Evolutionary conservation across 2,329 filamentous ascomycete species (phyloP).

Genomic region (Rasamsonia emersonii): DNA sequence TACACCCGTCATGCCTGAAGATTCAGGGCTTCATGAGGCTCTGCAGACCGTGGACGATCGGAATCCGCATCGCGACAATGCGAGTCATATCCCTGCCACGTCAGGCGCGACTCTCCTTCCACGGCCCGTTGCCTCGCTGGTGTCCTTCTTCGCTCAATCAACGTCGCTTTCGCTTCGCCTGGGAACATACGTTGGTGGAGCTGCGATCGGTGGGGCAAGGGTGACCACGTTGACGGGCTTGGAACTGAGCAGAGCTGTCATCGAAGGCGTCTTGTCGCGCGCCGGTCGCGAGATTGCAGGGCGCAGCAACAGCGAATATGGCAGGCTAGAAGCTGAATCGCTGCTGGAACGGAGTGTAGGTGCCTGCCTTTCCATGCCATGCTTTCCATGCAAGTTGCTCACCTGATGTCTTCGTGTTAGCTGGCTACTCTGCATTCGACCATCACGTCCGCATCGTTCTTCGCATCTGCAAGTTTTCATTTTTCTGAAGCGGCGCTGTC

Average conservation of each 20-base stretch:
- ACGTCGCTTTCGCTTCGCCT: conserved; percentile 37
- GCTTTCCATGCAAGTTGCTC: conserved; percentile 1
- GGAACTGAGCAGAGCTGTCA: conserved; percentile 35
- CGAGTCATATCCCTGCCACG: conserved; percentile 18
- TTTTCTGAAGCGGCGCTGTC: conserved; percentile 36
- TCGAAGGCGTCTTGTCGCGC: conserved; percentile 36
- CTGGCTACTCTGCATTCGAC: conserved; percentile 35
- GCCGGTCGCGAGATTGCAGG: conserved; percentile 37
- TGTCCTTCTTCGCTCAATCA: conserved; percentile 37
- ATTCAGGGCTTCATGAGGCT: neutral
- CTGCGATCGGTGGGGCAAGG: conserved; percentile 36
- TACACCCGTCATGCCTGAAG: conserved; percentile 4
- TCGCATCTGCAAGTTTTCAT: conserved; percentile 39
- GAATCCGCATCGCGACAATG: conserved; percentile 2
- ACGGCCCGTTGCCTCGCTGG: conserved; percentile 33
- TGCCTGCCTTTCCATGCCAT: conserved; percentile 2
- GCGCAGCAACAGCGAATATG: conserved; percentile 40
- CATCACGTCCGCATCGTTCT: conserved; percentile 39
- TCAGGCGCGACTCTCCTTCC: conserved; percentile 34
- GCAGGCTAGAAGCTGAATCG: conserved; percentile 34
- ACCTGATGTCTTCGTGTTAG: conserved; percentile 18
- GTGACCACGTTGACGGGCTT: conserved; percentile 37
- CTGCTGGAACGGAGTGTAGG: conserved; percentile 39
- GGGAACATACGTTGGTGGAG: conserved; percentile 35
- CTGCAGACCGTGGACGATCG: conserved; percentile 1